A percentile compares a stretch with the other conserved stretches of the same genome.
These are phyloP conservation scores for Mycena albidolilacea DNA, from an alignment of 768 basidiomycete genomes.

Conservation along the genomic window DNA sequence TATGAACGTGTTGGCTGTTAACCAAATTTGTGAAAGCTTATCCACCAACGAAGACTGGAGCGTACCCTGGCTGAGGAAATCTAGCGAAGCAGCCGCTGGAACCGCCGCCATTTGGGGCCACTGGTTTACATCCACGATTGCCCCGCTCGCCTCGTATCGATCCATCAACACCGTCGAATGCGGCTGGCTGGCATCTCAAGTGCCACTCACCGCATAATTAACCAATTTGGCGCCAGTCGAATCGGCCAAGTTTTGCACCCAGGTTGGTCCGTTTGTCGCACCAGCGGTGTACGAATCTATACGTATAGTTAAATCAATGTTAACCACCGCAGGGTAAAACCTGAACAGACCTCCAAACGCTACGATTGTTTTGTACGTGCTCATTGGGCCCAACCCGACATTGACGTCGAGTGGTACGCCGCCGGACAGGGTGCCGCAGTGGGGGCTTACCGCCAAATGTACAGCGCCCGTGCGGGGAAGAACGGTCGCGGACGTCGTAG, in stretches of 20 bases:
- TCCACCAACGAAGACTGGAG: background rate
- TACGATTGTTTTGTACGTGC: constrained; percentile 61
- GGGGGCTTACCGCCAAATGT: constrained; percentile 61
- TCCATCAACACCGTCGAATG: background rate
- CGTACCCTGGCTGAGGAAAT: constrained; percentile 59
- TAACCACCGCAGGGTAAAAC: too few species aligned
- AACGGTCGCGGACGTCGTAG: constrained; percentile 40
- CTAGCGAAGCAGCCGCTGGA: constrained; percentile 34
- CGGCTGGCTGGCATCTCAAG: background rate
- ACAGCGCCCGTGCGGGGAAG: constrained; percentile 42
- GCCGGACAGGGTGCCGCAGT: constrained; percentile 56
- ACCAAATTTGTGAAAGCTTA: background rate
- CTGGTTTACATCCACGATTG: constrained; percentile 44
- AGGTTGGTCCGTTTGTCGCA: constrained; percentile 58
- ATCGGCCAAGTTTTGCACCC: constrained; percentile 57
- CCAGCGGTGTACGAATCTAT: constrained; percentile 58
- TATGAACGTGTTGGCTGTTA: constrained; percentile 51
- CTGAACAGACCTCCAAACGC: constrained; percentile 61
- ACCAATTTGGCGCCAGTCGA: constrained; percentile 52
- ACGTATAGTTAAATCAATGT: background rate
- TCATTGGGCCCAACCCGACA: constrained; percentile 55
- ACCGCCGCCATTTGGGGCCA: constrained; percentile 22
- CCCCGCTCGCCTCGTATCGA: constrained; percentile 51
- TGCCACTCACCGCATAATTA: constrained; percentile 57
- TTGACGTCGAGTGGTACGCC: constrained; percentile 61